Conservation (phyloP, 2,329 filamentous ascomycete species). For the Aspergillus melleus region DNA sequence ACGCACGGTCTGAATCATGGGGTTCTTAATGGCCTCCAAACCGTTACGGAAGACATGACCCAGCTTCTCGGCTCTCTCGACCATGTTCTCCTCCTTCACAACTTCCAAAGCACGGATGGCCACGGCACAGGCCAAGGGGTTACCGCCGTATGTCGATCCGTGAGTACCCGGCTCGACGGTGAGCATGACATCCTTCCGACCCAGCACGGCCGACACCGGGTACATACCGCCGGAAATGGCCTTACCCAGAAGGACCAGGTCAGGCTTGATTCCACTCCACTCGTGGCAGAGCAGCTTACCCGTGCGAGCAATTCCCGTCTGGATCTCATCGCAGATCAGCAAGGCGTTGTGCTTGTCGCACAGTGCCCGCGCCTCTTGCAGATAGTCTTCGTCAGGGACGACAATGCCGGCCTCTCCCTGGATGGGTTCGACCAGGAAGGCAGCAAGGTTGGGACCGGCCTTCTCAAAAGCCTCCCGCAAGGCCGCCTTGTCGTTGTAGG, state of each 20-base stretch:
- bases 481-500: conserved; percentile 82
- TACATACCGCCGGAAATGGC: conserved; percentile 99
- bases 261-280: conserved; percentile 93
- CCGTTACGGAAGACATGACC: conserved; percentile 82
- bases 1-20: conserved; percentile 77
- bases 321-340: conserved; percentile 96
- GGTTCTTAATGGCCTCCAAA: conserved; percentile 71
- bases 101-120: conserved; percentile 94
- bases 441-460: conserved; percentile 82
- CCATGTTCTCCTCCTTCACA: conserved; percentile 86
- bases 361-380: conserved; percentile 73
- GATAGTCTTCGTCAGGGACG: conserved; percentile 87
- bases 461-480: conserved; percentile 75
- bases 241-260: conserved; percentile 92
- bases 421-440: conserved; percentile 93
- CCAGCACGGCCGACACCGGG: conserved; percentile 91
- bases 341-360: conserved; percentile 96
- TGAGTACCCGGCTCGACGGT: conserved; percentile 95
- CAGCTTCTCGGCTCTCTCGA: conserved; percentile 75
- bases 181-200: conserved; percentile 88
- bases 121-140: conserved; percentile 91
- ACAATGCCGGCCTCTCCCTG: conserved; percentile 97
- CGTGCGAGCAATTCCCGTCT: conserved; percentile 94
- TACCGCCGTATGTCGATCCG: conserved; percentile 97
- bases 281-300: conserved; percentile 91